A percentile compares a stretch with the other conserved stretches of the same genome.
Conservation (phyloP, 192 early-diverging fungal species). For the Backusella westeae region DNA sequence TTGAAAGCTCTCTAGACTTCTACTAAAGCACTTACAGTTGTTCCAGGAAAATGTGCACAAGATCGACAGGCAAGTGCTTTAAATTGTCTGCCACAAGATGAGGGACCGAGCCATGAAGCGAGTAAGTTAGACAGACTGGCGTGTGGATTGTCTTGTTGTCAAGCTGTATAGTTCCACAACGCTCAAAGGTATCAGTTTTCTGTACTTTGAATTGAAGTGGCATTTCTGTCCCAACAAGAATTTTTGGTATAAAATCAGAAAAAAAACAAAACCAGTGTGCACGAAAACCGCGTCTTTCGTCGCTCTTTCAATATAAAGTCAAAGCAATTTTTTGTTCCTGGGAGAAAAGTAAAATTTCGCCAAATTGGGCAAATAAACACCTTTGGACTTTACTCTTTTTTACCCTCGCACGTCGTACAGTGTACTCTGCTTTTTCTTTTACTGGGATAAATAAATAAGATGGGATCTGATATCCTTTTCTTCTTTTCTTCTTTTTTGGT, state of each 20-base stretch:
- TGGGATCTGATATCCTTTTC: not conserved
- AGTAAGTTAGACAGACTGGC: conserved; percentile 51
- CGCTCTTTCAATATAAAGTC: not conserved
- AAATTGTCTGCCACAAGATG: conserved; percentile 55
- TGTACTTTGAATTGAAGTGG: not conserved
- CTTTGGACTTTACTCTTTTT: not conserved
- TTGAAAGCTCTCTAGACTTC: not conserved
- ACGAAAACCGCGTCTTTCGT: not conserved
- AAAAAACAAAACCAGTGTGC: no score
- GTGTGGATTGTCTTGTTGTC: conserved; percentile 34
- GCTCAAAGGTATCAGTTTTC: not conserved
- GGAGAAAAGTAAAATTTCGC: not conserved
- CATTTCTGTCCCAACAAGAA: conserved; percentile 10
- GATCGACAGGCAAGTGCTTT: conserved; percentile 34
- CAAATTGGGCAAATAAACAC: not conserved
- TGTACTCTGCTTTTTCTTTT: not conserved
- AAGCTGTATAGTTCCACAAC: conserved; percentile 31
- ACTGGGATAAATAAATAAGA: not conserved
- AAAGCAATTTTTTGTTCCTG: not conserved
- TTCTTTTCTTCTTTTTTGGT: not conserved
- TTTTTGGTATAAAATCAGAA: no score
- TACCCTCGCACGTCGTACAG: not conserved
- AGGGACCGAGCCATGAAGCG: conserved; percentile 48
- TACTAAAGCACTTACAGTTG: conserved; percentile 37
- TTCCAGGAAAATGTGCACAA: conserved; percentile 46